These are phyloP conservation scores for Pichia sp. DNA, from an alignment of 1,139 yeast genomes.

Conservation along the genomic window DNA sequence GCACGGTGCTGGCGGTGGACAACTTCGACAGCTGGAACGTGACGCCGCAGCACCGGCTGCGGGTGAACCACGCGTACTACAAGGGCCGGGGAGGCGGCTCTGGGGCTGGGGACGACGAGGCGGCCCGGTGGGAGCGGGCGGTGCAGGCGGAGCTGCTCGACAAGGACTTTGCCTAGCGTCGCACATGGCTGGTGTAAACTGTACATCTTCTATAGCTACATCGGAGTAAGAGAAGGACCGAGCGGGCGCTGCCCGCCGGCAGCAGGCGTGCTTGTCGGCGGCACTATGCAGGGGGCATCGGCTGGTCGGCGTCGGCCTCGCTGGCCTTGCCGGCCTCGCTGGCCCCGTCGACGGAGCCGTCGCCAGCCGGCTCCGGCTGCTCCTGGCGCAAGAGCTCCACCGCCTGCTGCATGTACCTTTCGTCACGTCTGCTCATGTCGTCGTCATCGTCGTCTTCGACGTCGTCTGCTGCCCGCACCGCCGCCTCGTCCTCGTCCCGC, in stretches of 20 bases:
- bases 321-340: too few species aligned
- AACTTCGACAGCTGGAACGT: constrained; percentile 61
- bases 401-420: constrained; percentile 25
- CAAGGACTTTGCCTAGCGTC: constrained; percentile 10
- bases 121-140: constrained; percentile 8
- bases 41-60: constrained; percentile 4
- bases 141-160: constrained; percentile 8
- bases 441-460: background rate
- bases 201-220: background rate
- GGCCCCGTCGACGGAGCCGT: background rate
- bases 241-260: too few species aligned
- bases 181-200: background rate
- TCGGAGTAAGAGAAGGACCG: background rate
- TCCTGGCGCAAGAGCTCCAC: constrained; percentile 1
- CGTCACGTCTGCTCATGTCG: constrained; percentile 26
- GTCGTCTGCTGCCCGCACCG: background rate
- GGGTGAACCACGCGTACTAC: constrained; percentile 13
- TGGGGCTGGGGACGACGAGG: background rate
- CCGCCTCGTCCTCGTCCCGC: constrained; percentile 34
- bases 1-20: constrained; percentile 83
- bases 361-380: background rate
- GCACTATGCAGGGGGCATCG: constrained; percentile 1
- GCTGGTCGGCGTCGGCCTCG: background rate
- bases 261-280: background rate
- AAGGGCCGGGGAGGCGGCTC: constrained; percentile 2